A percentile compares a stretch with the other conserved stretches of the same genome.
Conservation (phyloP, 352 stramenopile genomes). For the Hyaloperonospora arabidopsidis region DNA sequence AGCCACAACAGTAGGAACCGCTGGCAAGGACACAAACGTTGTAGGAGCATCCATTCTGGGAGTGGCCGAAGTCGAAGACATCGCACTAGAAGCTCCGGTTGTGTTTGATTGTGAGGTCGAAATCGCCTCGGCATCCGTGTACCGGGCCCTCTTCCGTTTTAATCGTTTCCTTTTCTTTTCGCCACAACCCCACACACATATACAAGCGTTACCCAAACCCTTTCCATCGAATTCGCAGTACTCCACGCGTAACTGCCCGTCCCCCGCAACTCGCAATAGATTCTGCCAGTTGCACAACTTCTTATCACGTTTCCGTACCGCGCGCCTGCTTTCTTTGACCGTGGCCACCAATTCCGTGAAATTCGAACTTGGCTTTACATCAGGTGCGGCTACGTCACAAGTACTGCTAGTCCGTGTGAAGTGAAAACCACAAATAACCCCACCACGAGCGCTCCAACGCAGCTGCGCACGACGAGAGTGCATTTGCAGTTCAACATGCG, state of each 20-base stretch:
- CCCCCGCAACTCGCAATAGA: slow-evolving; percentile 37
- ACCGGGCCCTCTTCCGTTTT: slow-evolving; percentile 1
- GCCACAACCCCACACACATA: slow-evolving; percentile 43
- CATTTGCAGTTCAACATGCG: slow-evolving; percentile 70
- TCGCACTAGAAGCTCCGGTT: slow-evolving; percentile 4
- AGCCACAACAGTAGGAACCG: neutral
- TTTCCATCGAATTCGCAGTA: slow-evolving; percentile 70
- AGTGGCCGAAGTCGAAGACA: slow-evolving; percentile 3
- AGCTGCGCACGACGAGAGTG: slow-evolving; percentile 36
- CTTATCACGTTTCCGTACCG: slow-evolving; percentile 11
- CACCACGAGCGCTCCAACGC: slow-evolving; percentile 47
- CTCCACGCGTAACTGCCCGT: slow-evolving; percentile 41
- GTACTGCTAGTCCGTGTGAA: slow-evolving; percentile 34
- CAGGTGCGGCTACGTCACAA: slow-evolving; percentile 8
- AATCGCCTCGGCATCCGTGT: neutral
- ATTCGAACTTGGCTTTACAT: slow-evolving; percentile 17
- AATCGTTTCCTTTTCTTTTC: slow-evolving; percentile 18
- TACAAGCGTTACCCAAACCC: slow-evolving; percentile 52
- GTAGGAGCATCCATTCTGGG: neutral
- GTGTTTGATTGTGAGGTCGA: slow-evolving; percentile 2
- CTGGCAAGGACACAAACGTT: neutral
- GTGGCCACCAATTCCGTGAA: slow-evolving; percentile 2
- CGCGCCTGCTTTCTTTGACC: slow-evolving; percentile 18
- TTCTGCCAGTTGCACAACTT: slow-evolving; percentile 50
- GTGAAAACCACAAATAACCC: slow-evolving; percentile 59